Conservation (phyloP, 2,329 filamentous ascomycete genomes). For the Aspergillus pseudotamarii region DNA sequence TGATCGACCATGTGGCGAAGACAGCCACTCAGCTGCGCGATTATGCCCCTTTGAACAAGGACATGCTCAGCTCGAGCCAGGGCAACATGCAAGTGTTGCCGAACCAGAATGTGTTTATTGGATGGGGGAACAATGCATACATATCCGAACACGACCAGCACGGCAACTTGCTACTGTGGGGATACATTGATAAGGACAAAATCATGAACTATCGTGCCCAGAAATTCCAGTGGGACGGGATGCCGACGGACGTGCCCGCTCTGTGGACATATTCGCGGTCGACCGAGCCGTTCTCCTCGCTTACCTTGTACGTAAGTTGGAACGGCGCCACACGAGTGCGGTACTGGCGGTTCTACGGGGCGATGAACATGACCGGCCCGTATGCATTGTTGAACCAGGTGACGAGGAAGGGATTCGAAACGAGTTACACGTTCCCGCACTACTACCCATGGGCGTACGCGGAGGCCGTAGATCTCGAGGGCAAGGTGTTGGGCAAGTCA, state of each 20-base stretch:
- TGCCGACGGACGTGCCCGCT: constrained; percentile 44
- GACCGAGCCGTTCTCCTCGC: constrained; percentile 27
- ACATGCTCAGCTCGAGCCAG: constrained; percentile 40
- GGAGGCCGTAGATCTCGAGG: constrained; percentile 38
- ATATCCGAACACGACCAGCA: constrained; percentile 43
- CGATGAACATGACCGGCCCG: constrained; percentile 33
- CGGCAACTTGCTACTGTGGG: constrained; percentile 43
- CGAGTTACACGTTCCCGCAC: constrained; percentile 31
- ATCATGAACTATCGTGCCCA: constrained; percentile 48
- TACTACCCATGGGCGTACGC: constrained; percentile 38
- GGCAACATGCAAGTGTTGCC: constrained; percentile 43
- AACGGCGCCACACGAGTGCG: constrained; percentile 44
- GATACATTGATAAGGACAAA: constrained; percentile 33
- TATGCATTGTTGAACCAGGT: constrained; percentile 33
- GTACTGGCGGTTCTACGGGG: constrained; percentile 40
- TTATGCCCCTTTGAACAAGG: constrained; percentile 28
- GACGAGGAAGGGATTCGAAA: constrained; percentile 44
- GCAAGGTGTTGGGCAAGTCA: constrained; percentile 36
- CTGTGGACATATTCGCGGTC: constrained; percentile 43
- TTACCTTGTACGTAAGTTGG: constrained; percentile 44
- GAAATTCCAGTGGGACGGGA: constrained; percentile 47
- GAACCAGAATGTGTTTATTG: constrained; percentile 43
- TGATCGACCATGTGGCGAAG: constrained; percentile 40
- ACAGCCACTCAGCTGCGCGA: constrained; percentile 39
- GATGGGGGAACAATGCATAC: constrained; percentile 47